Base-by-base conservation (phyloP, 139 green algal genomes). In the Picochlorum sp. region DNA sequence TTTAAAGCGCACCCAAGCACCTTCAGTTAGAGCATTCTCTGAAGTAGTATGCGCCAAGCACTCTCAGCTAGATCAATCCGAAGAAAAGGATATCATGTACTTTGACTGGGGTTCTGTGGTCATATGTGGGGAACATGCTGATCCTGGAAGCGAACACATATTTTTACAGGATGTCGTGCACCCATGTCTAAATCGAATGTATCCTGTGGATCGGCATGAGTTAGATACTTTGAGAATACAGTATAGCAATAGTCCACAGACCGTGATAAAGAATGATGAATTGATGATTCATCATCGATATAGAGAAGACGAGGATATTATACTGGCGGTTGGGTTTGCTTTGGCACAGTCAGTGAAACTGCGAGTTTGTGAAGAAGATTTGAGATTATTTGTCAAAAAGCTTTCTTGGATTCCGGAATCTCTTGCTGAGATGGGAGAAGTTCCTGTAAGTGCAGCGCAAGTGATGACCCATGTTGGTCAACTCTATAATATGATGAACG, bases 261-360 rank as follows among this genome's bases (percentile, higher is more conserved):
- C 45, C 35, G 33, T 66, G 29, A 73, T 73, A 2, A 37, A 68
- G 9, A 54, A 73, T 33, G 66, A 73, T 52, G 28, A 18, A 7
- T 40, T 73, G n/a, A 33, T 39, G 7, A 28, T 73, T 43, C 66
- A 68, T 40, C 52, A 43, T 56, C 30, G 51, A 22, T 70, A 66
- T 50, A 61, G 64, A 0, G 59, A 55, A 3, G 75, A 84, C 41
- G 69, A 70, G 31, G 55, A 72, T 24, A 68, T 88, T 32, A 77
- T 78, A 58, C 54, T 81, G 54, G 72, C 73, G 26, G 65, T 83
- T 28, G 65, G 41, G 14, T 67, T 75, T 64, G 76, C 76, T 3
- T 55, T 83, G 26, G 63, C 67, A 24, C 67, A 76, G 43, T 84
- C 72, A 52, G 86, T 73, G 31, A 93, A 90, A 72, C 74, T 93